Base-by-base conservation (phyloP, 495 filamentous ascomycete genomes). In the Diplogelasinospora grovesii region DNA sequence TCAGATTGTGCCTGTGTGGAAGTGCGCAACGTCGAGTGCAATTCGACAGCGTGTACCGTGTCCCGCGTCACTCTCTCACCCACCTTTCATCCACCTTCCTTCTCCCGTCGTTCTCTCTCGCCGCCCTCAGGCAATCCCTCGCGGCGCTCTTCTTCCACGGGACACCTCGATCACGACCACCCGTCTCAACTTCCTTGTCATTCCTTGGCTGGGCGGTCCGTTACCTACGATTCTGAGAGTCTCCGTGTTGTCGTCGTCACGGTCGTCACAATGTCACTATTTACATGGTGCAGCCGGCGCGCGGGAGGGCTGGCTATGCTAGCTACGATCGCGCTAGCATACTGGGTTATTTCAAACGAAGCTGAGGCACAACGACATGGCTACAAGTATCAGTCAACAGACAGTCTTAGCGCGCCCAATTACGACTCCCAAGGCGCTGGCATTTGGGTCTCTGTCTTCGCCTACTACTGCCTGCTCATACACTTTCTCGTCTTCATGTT, bases 401-500 rank as follows among this genome's bases (percentile, higher is more conserved):
- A 67, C 53, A 67, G 57, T 42, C 54, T 68, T 46, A 66, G 53
- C 47, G 63, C 56, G 37, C 59, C 65, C 16, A 53, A 42, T 35
- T 53, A 60, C 46, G 45, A 60, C 35, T 39, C 55, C n/a, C 47
- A 52, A 14, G 59, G 58, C 13, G 56, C 45, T 32, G 60, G 64
- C 24, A 36, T 54, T 18, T 65, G 55, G 64, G 64, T 68, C 28
- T 36, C 61, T 23, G 19, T 66, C 31, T 72, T 74, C 50, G 58
- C 66, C 20, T 74, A 67, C 50, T 78, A 78, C 56, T 69, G 64
- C 47, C 53, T 75, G 21, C 31, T 72, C 19, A 69, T 78, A 43
- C 74, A 78, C 52, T 40, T 75, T 32, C 46, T 75, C 31, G 70
- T 71, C 41, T 68, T 69, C 49, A 40, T 66, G 24, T 78, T 78